Evolutionary conservation across 2,329 filamentous ascomycete species (phyloP), one percentile per base, ranked within the genome.

Genomic region (Ophiostoma quercus): DNA sequence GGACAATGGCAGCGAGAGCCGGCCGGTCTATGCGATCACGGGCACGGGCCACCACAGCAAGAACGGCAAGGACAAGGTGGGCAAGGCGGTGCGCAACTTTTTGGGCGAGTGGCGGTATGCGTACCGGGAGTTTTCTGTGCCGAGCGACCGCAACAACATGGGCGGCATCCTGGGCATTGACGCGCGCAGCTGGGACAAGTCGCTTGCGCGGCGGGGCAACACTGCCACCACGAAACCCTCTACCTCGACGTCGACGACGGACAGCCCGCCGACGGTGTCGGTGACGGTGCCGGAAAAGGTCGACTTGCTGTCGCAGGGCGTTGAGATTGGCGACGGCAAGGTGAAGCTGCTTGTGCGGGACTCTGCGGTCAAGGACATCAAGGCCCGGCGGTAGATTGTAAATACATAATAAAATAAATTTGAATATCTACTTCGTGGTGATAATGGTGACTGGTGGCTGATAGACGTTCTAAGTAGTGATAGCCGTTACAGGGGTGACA

Each of bases 61-160:
- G 83, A 97, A 97, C 77, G 94, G 95, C 76, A 98, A 98, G 79
- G 95, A 99, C 80, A 99, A 99, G 81, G 92, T 99, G 47, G 94
- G 94, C 77, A 97, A 96, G 80, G 93, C 94, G 1, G 89, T 98
- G 72, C 90, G 95, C 69, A 88, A 87, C 74, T 98, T 96, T 81
- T 82, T 99, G 69, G 96, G 94, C 77, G 94, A 98, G 78, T 97
- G 94, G 93, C 88, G 92, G 73, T 99, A 97, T 77, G 91, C 92
- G 0, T 99, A 94, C 80, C 90, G 94, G 69, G 95, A 99, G 80
- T 99, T 99, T 79, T 95, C 91, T 51, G 94, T 97, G 11, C 93
- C 94, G 1, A 94, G 94, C n/a, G 95, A 98, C 79, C 87, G 92
- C 69, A 90, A 89, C 78, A 89, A 85, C 77, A 88, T 90, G 81